Percentiles rank a stretch among this genome's conserved stretches.
phyloP scores from a whole-genome alignment of 768 basidiomycete genomes.

The Hypsizygus marmoreus region DNA sequence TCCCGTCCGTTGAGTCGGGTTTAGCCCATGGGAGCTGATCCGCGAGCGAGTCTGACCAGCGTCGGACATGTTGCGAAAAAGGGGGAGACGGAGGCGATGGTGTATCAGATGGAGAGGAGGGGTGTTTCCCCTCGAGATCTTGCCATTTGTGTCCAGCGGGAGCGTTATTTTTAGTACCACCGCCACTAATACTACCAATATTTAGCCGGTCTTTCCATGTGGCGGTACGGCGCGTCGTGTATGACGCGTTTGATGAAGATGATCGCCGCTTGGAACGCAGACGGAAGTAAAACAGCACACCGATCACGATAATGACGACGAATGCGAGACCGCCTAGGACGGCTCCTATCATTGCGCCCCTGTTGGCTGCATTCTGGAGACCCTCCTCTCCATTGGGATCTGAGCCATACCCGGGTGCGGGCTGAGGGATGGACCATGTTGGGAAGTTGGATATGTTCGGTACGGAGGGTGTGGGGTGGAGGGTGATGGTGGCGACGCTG shows the following conservation, averaged over 20 bases:
- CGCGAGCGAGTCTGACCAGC: no score
- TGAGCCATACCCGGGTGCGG: background rate
- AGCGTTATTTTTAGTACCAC: no score
- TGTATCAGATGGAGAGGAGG: background rate
- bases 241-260: constrained; percentile 15
- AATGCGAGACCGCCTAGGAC: constrained; percentile 17
- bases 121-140: constrained; percentile 15
- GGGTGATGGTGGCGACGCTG: background rate
- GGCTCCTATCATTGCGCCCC: constrained; percentile 19
- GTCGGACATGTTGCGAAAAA: no score
- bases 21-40: no score
- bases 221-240: background rate
- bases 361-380: constrained; percentile 5
- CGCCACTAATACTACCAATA: no score
- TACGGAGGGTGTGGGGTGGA: constrained; percentile 8
- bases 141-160: constrained; percentile 4
- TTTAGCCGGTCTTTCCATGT: background rate
- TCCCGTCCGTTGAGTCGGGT: no score
- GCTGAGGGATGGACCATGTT: constrained; percentile 7
- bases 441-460: constrained; percentile 16
- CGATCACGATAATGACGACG: constrained; percentile 10
- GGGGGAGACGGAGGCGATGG: background rate
- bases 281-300: no score
- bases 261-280: no score
- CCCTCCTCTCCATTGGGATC: background rate